A percentile compares a stretch with the other conserved stretches of the same genome.
Conservation (phyloP, 352 stramenopile species). For the Elongisporangium senticosum region DNA sequence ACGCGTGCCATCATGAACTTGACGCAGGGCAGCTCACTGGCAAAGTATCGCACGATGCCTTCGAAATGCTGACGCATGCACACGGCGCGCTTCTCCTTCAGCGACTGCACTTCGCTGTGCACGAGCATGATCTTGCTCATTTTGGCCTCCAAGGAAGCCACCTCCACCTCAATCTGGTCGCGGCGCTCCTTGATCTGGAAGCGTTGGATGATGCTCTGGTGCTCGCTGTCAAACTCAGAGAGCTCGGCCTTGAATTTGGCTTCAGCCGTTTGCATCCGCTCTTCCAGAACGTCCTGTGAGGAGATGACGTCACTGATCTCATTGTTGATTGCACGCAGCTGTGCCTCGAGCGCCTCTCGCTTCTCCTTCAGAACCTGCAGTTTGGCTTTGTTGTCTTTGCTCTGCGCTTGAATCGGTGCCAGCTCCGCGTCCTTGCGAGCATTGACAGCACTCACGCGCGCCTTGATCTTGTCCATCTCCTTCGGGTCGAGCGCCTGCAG, state of each 20-base stretch:
- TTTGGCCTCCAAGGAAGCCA: slow-evolving; percentile 25
- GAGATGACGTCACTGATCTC: slow-evolving; percentile 37
- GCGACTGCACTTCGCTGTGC: slow-evolving; percentile 32
- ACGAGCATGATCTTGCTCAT: slow-evolving; percentile 30
- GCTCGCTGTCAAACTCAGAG: slow-evolving; percentile 34
- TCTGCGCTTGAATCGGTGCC: slow-evolving; percentile 24
- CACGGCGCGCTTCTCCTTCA: slow-evolving; percentile 38
- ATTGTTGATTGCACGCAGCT: slow-evolving; percentile 39
- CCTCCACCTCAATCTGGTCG: slow-evolving; percentile 28
- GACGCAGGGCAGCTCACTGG: slow-evolving; percentile 66
- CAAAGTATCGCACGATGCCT: slow-evolving; percentile 63
- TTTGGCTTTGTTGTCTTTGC: slow-evolving; percentile 8
- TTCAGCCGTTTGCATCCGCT: slow-evolving; percentile 41
- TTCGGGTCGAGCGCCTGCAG: slow-evolving; percentile 20
- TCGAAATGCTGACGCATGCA: slow-evolving; percentile 61
- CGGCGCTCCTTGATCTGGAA: slow-evolving; percentile 30
- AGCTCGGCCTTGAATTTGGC: slow-evolving; percentile 39
- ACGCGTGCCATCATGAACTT: slow-evolving; percentile 77
- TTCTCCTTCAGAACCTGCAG: slow-evolving; percentile 29
- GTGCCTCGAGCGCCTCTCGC: slow-evolving; percentile 46
- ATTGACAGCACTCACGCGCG: slow-evolving; percentile 28
- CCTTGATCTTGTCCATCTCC: slow-evolving; percentile 29
- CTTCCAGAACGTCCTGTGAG: slow-evolving; percentile 34
- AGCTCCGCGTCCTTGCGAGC: slow-evolving; percentile 32
- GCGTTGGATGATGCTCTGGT: slow-evolving; percentile 36